phyloP scores from a whole-genome alignment of 192 early-diverging fungal species.

The Neocallimastix lanati region DNA sequence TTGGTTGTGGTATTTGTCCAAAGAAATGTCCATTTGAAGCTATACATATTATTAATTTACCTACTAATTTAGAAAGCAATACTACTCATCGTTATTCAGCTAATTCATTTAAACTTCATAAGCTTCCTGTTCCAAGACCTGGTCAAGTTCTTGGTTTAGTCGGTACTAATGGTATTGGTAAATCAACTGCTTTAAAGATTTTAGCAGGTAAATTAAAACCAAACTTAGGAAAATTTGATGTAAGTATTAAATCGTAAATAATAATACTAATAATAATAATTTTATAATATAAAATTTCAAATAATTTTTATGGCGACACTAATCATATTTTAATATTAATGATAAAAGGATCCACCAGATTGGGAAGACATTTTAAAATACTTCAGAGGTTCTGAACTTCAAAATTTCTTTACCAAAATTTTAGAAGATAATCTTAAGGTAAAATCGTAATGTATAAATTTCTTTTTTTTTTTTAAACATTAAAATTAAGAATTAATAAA shows the following conservation, averaged over 20 bases:
- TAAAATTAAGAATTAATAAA: too few species aligned
- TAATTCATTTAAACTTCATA: slow-evolving; percentile 96
- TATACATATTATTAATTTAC: slow-evolving; percentile 91
- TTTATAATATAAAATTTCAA: too few species aligned
- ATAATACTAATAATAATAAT: too few species aligned
- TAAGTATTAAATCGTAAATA: slow-evolving; percentile 7
- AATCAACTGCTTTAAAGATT: slow-evolving; percentile 87
- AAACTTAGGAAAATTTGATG: slow-evolving; percentile 70
- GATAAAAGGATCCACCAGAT: slow-evolving; percentile 60
- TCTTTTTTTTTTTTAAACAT: too few species aligned
- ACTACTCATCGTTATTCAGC: slow-evolving; percentile 91
- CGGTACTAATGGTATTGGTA: slow-evolving; percentile 87
- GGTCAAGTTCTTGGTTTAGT: slow-evolving; percentile 94
- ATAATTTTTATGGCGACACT: too few species aligned
- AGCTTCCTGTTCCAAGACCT: slow-evolving; percentile 82
- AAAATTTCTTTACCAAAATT: slow-evolving; percentile 98
- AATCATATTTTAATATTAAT: too few species aligned
- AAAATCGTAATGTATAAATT: too few species aligned
- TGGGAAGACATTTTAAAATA: slow-evolving; percentile 92
- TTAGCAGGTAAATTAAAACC: slow-evolving; percentile 87
- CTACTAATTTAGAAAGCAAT: slow-evolving; percentile 82
- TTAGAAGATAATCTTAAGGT: slow-evolving; percentile 83
- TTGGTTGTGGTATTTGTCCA: slow-evolving; percentile 94
- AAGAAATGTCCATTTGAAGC: slow-evolving; percentile 97
- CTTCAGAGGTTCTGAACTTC: slow-evolving; percentile 91